Percentiles rank a stretch among this genome's conserved stretches.
Evolutionary conservation across 768 basidiomycete genomes (phyloP).

Genomic region (Mycena rebaudengoi): DNA sequence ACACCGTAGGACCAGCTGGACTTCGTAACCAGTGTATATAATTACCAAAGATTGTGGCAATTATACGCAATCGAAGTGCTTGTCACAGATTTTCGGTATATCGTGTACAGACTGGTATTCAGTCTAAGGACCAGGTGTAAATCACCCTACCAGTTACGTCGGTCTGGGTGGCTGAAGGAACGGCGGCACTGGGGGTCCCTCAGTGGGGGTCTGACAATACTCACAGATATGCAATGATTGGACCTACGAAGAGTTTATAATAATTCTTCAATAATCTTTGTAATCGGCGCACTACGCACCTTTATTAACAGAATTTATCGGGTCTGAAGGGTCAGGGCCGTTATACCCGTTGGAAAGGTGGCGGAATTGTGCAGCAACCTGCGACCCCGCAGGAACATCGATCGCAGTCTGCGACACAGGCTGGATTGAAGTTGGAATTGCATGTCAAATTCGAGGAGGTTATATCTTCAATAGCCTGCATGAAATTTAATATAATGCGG

Average conservation of each 20-base stretch:
- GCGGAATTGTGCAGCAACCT: constrained; percentile 52
- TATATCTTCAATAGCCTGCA: constrained; percentile 53
- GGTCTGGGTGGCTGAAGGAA: constrained; percentile 47
- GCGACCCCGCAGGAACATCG: constrained; percentile 47
- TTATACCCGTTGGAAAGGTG: constrained; percentile 45
- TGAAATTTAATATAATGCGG: constrained; percentile 14
- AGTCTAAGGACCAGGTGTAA: too few relatives aligned
- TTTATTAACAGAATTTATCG: constrained; percentile 51
- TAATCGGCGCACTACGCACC: too few relatives aligned
- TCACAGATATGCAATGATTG: constrained; percentile 48
- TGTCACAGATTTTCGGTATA: too few relatives aligned
- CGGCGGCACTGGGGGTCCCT: constrained; percentile 42
- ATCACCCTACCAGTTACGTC: constrained; percentile 41
- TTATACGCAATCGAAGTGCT: too few relatives aligned
- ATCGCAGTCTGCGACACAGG: constrained; percentile 46
- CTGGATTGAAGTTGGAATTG: constrained; percentile 47
- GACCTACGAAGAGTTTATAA: constrained; percentile 48
- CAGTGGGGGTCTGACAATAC: constrained; percentile 15
- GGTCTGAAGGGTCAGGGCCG: constrained; percentile 48
- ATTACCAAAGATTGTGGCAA: too few relatives aligned
- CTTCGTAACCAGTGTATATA: too few relatives aligned
- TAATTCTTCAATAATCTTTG: too few relatives aligned
- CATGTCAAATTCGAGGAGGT: constrained; percentile 53
- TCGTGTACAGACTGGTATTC: too few relatives aligned
- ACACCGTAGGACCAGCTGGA: too few relatives aligned